phyloP scores from a whole-genome alignment of 345 rosid genomes.

The Eucalyptus pauciflora region DNA sequence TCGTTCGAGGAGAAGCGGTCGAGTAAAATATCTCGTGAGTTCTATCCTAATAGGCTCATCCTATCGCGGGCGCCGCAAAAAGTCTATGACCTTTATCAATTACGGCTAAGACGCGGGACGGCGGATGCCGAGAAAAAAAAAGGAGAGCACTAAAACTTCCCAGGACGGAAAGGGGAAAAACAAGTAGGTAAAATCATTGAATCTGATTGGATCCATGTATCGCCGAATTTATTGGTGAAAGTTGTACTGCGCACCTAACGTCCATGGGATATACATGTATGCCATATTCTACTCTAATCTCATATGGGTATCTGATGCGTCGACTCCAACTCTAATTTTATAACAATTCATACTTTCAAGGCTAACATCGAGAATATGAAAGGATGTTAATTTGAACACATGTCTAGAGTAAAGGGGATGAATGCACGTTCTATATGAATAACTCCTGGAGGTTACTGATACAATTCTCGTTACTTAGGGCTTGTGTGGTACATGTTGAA shows the following conservation, averaged over 20 bases:
- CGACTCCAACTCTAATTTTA: not conserved
- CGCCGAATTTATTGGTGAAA: not conserved
- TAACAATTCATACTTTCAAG: not conserved
- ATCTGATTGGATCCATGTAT: not conserved
- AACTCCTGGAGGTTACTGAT: accelerated
- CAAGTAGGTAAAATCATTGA: not conserved
- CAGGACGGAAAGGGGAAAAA: not conserved
- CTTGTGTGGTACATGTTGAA: not conserved
- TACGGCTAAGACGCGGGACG: not conserved
- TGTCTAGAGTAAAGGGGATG: not conserved
- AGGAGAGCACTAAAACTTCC: not conserved
- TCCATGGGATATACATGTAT: not conserved
- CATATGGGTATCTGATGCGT: not conserved
- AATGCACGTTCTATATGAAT: not conserved
- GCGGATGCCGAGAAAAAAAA: not conserved
- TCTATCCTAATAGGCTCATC: not conserved
- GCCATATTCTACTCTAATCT: not conserved
- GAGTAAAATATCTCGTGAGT: not conserved
- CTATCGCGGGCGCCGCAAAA: not conserved
- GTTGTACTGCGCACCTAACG: not conserved
- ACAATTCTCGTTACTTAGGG: not conserved
- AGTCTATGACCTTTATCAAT: not conserved
- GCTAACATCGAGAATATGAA: accelerated
- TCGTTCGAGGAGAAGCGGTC: not conserved
- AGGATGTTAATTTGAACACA: accelerated